These are phyloP conservation scores for Eimeria tenella DNA, from an alignment of 169 alveolate genomes.

Conservation along the genomic window DNA sequence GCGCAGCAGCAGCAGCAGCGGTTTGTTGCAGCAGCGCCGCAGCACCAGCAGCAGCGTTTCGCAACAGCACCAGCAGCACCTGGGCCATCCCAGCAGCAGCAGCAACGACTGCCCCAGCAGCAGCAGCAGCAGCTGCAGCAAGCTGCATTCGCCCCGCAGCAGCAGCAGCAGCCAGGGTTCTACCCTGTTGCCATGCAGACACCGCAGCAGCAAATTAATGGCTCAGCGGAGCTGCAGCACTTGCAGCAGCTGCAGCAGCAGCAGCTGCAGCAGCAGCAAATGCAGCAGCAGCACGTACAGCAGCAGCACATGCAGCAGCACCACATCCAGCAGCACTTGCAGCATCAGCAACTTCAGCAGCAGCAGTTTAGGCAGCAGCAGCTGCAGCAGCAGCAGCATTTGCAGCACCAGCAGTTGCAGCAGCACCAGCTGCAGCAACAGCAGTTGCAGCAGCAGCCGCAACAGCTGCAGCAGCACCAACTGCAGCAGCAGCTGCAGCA, in stretches of 20 bases:
- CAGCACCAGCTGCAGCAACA: conserved; percentile 38
- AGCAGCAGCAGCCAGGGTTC: conserved; percentile 48
- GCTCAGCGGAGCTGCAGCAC: conserved; percentile 32
- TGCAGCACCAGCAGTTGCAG: conserved; percentile 27
- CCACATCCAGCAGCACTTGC: neutral
- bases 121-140: conserved; percentile 52
- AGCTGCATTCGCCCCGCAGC: neutral
- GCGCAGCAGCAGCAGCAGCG: conserved; percentile 66
- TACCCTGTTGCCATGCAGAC: conserved; percentile 13
- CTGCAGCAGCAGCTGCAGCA: conserved; percentile 45
- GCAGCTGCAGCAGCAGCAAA: conserved; percentile 38
- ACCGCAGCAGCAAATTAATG: conserved; percentile 43
- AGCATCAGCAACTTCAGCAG: conserved; percentile 36
- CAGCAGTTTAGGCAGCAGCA: conserved; percentile 13
- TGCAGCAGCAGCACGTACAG: conserved; percentile 22
- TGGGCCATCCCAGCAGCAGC: conserved; percentile 27
- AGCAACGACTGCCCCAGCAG: neutral
- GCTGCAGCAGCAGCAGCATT: conserved; percentile 45
- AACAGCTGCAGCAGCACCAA: conserved; percentile 36
- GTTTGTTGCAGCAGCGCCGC: conserved; percentile 30
- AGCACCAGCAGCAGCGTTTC: conserved; percentile 17
- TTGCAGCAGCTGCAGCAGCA: conserved; percentile 12
- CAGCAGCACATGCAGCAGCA: conserved; percentile 48
- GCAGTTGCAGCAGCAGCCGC: conserved; percentile 27
- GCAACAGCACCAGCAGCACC: conserved; percentile 21